Conservation (phyloP, 768 basidiomycete species). For the Lactifluus hygrophoroides region DNA sequence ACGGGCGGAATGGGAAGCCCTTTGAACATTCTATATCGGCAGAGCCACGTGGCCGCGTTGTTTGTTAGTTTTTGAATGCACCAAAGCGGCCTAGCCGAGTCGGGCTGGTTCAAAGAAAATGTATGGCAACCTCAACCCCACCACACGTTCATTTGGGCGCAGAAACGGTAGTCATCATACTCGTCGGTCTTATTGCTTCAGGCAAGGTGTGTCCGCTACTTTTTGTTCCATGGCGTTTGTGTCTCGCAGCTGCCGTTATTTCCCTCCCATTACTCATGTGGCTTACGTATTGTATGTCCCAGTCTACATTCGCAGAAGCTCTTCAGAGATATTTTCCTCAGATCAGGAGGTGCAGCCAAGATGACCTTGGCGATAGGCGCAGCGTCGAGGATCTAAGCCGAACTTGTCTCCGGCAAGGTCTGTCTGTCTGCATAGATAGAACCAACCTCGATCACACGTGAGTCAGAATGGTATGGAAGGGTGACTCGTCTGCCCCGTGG, state of each 20-base stretch:
- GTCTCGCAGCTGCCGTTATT: neutral
- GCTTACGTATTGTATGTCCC: slow-evolving; percentile 34
- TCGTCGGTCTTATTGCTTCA: neutral
- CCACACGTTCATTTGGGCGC: neutral
- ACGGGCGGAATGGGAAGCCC: slow-evolving; percentile 1
- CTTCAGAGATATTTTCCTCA: slow-evolving; percentile 50
- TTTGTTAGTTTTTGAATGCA: neutral
- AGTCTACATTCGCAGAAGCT: slow-evolving; percentile 58
- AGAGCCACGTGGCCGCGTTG: slow-evolving; percentile 15
- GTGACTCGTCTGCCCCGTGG: no score
- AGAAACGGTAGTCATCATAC: slow-evolving; percentile 18
- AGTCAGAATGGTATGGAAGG: slow-evolving; percentile 11
- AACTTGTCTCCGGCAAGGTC: slow-evolving; percentile 42
- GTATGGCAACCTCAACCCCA: slow-evolving; percentile 1
- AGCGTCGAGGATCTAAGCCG: slow-evolving; percentile 56
- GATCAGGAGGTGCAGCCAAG: slow-evolving; percentile 71
- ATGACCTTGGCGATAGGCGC: slow-evolving; percentile 62
- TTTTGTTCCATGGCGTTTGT: neutral
- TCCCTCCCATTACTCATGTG: neutral
- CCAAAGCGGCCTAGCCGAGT: slow-evolving; percentile 10
- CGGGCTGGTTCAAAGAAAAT: slow-evolving; percentile 16
- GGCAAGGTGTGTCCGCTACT: slow-evolving; percentile 1
- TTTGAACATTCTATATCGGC: slow-evolving; percentile 19
- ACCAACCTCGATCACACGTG: slow-evolving; percentile 66
- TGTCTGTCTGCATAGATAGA: slow-evolving; percentile 72